Evolutionary conservation across 352 stramenopile genomes (phyloP).

Genomic region (Ochromonadaceae sp.): DNA sequence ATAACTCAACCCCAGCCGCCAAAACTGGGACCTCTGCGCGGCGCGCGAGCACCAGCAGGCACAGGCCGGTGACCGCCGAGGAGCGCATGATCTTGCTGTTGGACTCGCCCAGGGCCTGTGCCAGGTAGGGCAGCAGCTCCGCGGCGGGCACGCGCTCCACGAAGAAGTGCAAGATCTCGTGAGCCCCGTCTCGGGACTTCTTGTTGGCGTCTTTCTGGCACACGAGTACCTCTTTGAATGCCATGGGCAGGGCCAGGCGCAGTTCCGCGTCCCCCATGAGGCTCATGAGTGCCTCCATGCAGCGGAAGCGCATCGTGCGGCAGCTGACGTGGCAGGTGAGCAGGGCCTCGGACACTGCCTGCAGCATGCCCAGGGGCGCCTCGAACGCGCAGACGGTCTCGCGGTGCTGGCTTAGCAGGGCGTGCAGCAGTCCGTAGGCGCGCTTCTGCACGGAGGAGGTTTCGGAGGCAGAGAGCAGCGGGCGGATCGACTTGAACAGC

Average conservation of each 20-base stretch:
- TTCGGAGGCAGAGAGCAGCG: not conserved
- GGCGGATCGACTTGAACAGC: not conserved
- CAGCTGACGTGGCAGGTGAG: not conserved
- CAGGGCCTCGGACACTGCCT: not conserved
- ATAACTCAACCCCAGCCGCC: no score
- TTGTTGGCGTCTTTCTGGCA: slow-evolving; percentile 10
- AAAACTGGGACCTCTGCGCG: no score
- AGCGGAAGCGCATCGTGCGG: not conserved
- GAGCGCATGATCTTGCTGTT: not conserved
- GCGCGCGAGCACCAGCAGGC: not conserved
- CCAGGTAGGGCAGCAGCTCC: not conserved
- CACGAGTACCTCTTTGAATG: not conserved
- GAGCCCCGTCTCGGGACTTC: not conserved
- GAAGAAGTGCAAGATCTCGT: not conserved
- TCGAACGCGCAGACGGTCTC: not conserved
- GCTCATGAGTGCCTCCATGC: not conserved
- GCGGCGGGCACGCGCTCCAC: not conserved
- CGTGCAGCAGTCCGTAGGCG: not conserved
- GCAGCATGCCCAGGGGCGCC: not conserved
- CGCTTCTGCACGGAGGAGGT: not conserved
- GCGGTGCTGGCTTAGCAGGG: not conserved
- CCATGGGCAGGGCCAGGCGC: not conserved
- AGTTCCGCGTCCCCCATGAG: not conserved
- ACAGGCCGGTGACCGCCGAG: not conserved
- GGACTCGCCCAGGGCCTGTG: no score